Percentiles rank a stretch among this genome's conserved stretches.
Conservation (phyloP, 305 asterid species). For the Fraxinus sp. region DNA sequence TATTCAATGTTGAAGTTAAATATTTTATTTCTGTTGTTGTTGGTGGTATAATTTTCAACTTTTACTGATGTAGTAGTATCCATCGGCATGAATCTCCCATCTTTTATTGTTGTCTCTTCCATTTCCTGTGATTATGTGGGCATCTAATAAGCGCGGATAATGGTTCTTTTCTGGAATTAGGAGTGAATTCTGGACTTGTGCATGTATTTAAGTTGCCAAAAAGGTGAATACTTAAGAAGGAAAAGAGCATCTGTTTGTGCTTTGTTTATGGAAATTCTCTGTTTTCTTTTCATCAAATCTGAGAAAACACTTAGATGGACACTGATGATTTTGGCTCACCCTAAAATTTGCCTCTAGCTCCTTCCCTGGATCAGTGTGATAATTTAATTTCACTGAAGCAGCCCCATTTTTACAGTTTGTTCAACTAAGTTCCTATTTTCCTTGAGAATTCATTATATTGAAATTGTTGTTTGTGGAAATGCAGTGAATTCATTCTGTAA, state of each 20-base stretch:
- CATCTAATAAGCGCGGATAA: neutral
- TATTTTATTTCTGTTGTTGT: neutral
- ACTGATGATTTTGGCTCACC: neutral
- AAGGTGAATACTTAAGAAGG: neutral
- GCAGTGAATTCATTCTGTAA: neutral
- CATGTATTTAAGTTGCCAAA: neutral
- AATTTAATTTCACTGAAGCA: slow-evolving; percentile 2
- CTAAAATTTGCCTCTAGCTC: neutral
- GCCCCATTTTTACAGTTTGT: neutral
- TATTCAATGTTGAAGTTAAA: neutral
- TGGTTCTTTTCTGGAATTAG: neutral
- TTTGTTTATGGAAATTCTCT: neutral
- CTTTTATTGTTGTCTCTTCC: neutral
- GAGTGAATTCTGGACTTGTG: neutral
- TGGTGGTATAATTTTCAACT: neutral
- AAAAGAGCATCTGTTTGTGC: neutral
- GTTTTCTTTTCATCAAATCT: neutral
- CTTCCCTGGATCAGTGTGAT: neutral
- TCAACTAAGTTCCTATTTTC: neutral
- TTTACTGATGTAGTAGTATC: neutral
- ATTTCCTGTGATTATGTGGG: neutral
- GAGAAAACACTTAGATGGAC: neutral
- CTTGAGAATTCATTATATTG: neutral
- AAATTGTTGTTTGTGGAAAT: neutral
- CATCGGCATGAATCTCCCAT: neutral